Base-by-base conservation (phyloP, 164 flowering plant genomes). In the Aristolochia californica region DNA sequence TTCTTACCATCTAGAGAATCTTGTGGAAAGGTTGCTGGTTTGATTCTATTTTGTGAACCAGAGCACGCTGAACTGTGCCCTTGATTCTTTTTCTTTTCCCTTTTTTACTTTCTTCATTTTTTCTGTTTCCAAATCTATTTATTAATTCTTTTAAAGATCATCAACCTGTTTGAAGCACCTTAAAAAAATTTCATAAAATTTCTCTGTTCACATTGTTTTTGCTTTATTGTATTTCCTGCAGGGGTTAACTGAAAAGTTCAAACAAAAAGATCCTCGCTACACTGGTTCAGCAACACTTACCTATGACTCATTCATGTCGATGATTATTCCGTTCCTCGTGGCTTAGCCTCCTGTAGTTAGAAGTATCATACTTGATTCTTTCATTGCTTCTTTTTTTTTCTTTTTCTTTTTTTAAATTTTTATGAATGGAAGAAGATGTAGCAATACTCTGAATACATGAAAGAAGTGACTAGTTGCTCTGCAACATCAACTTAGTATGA, bases 171-270 rank as follows among this genome's bases (percentile, higher is more conserved):
- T 22, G 38, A 34, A 34, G 49, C 21, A 34, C 7, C 10, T 28
- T 28, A 28, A 28, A 28, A 28, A 28, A 28, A 28, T 28, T 28
- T 28, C 2, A 28, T 2, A 28, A n/a, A n/a, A n/a, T n/a, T n/a
- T n/a, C n/a, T n/a, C n/a, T n/a, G n/a, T n/a, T 8, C 10, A 2
- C 40, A 34, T 57, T 43, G 18, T 8, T 24, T 13, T 21, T 57
- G 40, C 40, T 34, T 4, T 34, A 0, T 34, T 34, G 40, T 34
- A 34, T 34, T 2, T 53, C 45, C 56, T 74, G 23, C 84, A 88
- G 93, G 96, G 91, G 17, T 66, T 88, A 66, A 85, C 96, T 2
- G 91, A 83, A 23, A 85, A 81, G 55, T 88, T 88, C 69, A 88
- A 85, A 75, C 84, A 85, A 79, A 82, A 83, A 68, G 96, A 88